A percentile compares a stretch with the other conserved stretches of the same genome.
These are phyloP conservation scores for Cyclotella baltica DNA, from an alignment of 108 stramenopile species.

Conservation along the genomic window DNA sequence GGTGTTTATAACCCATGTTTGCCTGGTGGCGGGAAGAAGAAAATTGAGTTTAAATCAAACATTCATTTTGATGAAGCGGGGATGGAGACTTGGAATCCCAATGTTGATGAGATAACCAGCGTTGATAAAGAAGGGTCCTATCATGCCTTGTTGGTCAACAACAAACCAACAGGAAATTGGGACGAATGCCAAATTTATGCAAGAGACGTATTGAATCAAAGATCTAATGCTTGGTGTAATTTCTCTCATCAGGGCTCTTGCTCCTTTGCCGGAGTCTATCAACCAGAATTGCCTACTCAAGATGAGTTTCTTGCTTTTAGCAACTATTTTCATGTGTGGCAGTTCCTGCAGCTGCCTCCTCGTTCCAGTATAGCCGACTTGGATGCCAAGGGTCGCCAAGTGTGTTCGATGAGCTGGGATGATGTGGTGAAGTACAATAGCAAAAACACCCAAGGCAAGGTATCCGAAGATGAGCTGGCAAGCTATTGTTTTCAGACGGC, in stretches of 20 bases:
- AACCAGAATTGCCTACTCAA: constrained; percentile 81
- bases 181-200: constrained; percentile 59
- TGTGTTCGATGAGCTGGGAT: constrained; percentile 68
- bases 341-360: constrained; percentile 63
- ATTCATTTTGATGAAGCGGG: constrained; percentile 53
- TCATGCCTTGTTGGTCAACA: constrained; percentile 66
- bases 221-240: constrained; percentile 82
- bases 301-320: constrained; percentile 78
- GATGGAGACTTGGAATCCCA: constrained; percentile 46
- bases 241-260: constrained; percentile 89
- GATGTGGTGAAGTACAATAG: constrained; percentile 66
- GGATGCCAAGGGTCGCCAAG: constrained; percentile 45
- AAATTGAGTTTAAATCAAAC: constrained; percentile 52
- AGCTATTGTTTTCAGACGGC: constrained; percentile 84
- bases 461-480: constrained; percentile 54
- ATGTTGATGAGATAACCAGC: constrained; percentile 39
- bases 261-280: constrained; percentile 92
- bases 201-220: constrained; percentile 54
- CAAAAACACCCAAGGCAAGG: constrained; percentile 2
- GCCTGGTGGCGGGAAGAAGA: constrained; percentile 56
- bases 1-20: constrained; percentile 81
- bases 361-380: constrained; percentile 57
- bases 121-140: constrained; percentile 37
- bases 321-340: constrained; percentile 69
- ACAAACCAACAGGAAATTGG: constrained; percentile 56